phyloP scores from a whole-genome alignment of 2,329 filamentous ascomycete species.

The Trichophyton verrucosum region DNA sequence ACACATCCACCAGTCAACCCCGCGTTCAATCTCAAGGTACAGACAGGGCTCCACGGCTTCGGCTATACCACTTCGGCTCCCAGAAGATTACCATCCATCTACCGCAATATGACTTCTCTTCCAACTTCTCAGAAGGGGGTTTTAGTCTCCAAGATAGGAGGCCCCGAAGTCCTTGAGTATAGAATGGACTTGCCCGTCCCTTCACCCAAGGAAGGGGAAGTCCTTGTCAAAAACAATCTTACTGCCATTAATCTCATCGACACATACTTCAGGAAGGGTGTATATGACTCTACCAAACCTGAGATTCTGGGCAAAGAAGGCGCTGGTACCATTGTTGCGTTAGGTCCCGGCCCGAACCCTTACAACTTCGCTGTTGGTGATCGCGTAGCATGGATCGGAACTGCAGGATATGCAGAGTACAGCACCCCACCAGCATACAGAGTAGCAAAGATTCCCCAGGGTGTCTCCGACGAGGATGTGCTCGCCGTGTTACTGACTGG shows the following conservation, averaged over 20 bases:
- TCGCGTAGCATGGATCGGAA: conserved; percentile 57
- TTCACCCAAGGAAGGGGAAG: conserved; percentile 51
- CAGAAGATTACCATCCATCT: background rate
- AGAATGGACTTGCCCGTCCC: conserved; percentile 61
- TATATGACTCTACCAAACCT: conserved; percentile 62
- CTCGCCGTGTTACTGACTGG: conserved; percentile 67
- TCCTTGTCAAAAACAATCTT: conserved; percentile 70
- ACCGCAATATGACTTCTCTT: conserved; percentile 26
- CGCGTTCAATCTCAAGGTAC: background rate
- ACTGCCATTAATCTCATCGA: conserved; percentile 84
- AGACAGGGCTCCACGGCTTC: background rate
- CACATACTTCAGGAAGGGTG: conserved; percentile 76
- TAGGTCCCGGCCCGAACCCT: conserved; percentile 41
- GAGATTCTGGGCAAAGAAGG: conserved; percentile 70
- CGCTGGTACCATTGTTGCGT: conserved; percentile 55
- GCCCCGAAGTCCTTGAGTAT: conserved; percentile 58
- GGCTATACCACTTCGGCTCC: background rate
- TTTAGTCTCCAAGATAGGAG: conserved; percentile 58
- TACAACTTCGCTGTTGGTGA: conserved; percentile 52
- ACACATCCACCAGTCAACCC: too few species aligned
- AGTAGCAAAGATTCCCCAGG: conserved; percentile 52
- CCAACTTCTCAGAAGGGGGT: conserved; percentile 62
- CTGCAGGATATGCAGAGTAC: conserved; percentile 48
- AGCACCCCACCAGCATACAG: conserved; percentile 38
- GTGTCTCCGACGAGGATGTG: conserved; percentile 48